Percentiles rank a stretch among this genome's conserved stretches.
Evolutionary conservation across 164 flowering plant genomes (phyloP).

Genomic region (Magnolia sinica): DNA sequence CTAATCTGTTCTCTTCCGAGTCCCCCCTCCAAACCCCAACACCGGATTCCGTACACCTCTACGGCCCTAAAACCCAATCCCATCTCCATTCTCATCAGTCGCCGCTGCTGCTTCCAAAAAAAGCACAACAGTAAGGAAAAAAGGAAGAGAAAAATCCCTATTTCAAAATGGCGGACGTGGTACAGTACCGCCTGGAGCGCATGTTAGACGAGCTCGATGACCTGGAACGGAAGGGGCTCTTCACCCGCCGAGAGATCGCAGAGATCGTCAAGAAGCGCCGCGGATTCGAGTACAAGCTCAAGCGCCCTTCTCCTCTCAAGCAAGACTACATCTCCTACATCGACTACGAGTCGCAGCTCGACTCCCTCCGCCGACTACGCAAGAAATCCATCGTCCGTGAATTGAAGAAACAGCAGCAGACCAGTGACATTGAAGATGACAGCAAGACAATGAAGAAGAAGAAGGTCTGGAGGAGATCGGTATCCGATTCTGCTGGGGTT

Average conservation of each 20-base stretch:
- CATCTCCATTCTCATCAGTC: background rate
- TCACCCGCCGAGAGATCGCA: slow-evolving; percentile 53
- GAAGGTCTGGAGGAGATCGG: slow-evolving; percentile 43
- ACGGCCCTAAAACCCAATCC: too few relatives aligned
- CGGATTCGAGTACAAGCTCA: slow-evolving; percentile 80
- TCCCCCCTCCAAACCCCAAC: too few relatives aligned
- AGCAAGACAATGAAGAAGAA: slow-evolving; percentile 17
- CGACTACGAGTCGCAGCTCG: slow-evolving; percentile 76
- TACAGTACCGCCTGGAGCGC: slow-evolving; percentile 76
- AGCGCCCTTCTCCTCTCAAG: slow-evolving; percentile 77
- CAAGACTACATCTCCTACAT: slow-evolving; percentile 74
- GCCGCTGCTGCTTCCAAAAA: background rate
- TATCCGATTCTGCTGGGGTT: slow-evolving; percentile 62
- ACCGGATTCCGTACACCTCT: too few relatives aligned
- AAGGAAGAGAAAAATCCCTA: background rate
- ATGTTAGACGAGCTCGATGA: slow-evolving; percentile 80
- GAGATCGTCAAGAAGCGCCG: slow-evolving; percentile 73
- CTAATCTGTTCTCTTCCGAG: too few relatives aligned
- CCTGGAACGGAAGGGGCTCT: slow-evolving; percentile 63
- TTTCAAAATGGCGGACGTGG: slow-evolving; percentile 79
- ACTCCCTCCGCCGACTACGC: slow-evolving; percentile 58
- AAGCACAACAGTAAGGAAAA: background rate
- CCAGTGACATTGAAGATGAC: slow-evolving; percentile 5
- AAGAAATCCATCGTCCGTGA: slow-evolving; percentile 39
- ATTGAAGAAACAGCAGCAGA: background rate